Evolutionary conservation across 2,329 filamentous ascomycete genomes (phyloP), one percentile per base, ranked within the genome.

Genomic region (Aspergillus udagawae): DNA sequence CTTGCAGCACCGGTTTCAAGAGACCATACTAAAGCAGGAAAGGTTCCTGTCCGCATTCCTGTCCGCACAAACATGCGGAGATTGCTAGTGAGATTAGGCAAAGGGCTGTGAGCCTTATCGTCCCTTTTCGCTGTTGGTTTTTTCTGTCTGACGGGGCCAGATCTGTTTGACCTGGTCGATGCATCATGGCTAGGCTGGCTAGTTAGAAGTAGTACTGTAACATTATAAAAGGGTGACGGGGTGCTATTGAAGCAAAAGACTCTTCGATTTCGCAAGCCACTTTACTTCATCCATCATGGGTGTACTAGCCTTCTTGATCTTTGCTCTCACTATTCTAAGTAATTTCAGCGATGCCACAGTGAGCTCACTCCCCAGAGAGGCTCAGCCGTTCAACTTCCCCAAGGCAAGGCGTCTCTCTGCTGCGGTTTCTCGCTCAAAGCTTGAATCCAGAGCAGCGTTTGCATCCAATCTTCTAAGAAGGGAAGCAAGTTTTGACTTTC

Each of bases 401-500:
- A 23, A 28, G 29, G 14, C 49, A 23, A 32, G 49, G 5, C 29
- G 49, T 25, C 49, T 51, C 5, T 51, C 49, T 51, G 49, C 49
- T 51, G 49, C 49, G 12, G 23, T 32, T 38, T 35, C 49, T 14
- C 49, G 20, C 3, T 20, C 49, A 20, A 29, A n/a, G 12, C 14
- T 51, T 9, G 20, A 51, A 8, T 28, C 49, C 28, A 52, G 42
- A 49, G 49, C 49, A 3, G 28, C 17, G 6, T 3, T 6, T 41
- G 7, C 49, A 14, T 29, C n/a, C 21, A 10, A 23, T 3, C 2
- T 51, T 14, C 5, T 56, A 0, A 29, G 23, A 10, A 47, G 32
- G 12, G 28, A 45, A 29, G 54, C 49, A 29, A 48, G 27, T 9
- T 52, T 56, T 17, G 47, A 52, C 17, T 56, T 52, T n/a, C 20